Evolutionary conservation across 176 grass and related monocot genomes (phyloP).

Genomic region (Rhynchospora pubera): DNA sequence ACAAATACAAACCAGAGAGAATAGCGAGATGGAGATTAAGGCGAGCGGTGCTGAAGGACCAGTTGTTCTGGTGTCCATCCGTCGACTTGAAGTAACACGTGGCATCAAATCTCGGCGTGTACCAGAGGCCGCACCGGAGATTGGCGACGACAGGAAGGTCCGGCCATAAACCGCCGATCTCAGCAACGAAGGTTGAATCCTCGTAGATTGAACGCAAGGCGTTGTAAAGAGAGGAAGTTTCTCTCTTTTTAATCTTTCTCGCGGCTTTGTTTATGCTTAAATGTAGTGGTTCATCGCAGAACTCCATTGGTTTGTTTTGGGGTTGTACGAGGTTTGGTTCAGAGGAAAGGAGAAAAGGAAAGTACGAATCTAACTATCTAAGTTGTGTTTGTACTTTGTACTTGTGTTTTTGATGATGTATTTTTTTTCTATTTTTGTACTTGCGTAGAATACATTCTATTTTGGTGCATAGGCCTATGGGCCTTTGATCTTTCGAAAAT

Average conservation of each 20-base stretch:
- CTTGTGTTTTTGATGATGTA: too few species aligned
- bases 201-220: constrained; percentile 66
- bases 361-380: not conserved
- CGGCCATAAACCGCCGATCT: constrained; percentile 76
- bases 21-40: constrained; percentile 85
- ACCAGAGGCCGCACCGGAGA: constrained; percentile 95
- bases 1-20: constrained; percentile 43
- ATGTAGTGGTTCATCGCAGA: not conserved
- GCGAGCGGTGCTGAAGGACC: constrained; percentile 66
- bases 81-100: constrained; percentile 96
- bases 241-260: constrained; percentile 60
- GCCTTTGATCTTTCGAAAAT: too few species aligned
- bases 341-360: not conserved
- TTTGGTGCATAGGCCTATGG: too few species aligned
- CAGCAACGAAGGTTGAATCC: constrained; percentile 79
- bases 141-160: constrained; percentile 75
- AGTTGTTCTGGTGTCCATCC: constrained; percentile 85
- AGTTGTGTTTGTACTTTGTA: too few species aligned
- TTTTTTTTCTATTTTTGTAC: too few species aligned
- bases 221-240: constrained; percentile 79
- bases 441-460: too few species aligned
- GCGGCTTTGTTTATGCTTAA: constrained; percentile 71
- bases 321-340: not conserved
- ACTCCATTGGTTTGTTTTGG: not conserved
- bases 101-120: constrained; percentile 39